phyloP scores from a whole-genome alignment of 352 stramenopile genomes.

The Phytophthora ohioensis region DNA sequence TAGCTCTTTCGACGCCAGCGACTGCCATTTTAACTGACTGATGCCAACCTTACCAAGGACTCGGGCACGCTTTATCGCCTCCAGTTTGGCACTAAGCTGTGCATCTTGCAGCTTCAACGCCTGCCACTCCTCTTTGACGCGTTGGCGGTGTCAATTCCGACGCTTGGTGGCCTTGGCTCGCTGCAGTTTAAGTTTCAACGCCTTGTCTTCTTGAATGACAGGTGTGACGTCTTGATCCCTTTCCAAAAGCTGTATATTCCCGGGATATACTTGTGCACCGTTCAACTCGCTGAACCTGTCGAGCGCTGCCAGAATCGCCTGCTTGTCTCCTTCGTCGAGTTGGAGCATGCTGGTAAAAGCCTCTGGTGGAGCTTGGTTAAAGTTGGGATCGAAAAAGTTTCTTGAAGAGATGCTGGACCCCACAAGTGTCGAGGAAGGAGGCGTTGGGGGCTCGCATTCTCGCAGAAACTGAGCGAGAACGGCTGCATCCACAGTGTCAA shows the following conservation, averaged over 20 bases:
- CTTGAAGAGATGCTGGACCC: not conserved
- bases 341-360: not conserved
- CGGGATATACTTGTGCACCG: too few species aligned
- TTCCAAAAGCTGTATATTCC: too few species aligned
- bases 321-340: slow-evolving; percentile 15
- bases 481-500: not conserved
- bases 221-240: not conserved
- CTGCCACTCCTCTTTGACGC: slow-evolving; percentile 22
- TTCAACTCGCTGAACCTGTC: not conserved
- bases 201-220: not conserved
- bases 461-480: slow-evolving; percentile 4
- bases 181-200: slow-evolving; percentile 10
- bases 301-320: slow-evolving; percentile 15
- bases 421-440: not conserved
- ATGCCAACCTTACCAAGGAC: not conserved
- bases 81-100: slow-evolving; percentile 5
- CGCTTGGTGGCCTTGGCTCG: slow-evolving; percentile 15
- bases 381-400: not conserved
- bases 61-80: slow-evolving; percentile 8
- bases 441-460: slow-evolving; percentile 1
- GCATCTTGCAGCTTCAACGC: slow-evolving; percentile 1
- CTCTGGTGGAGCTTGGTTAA: not conserved
- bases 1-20: slow-evolving; percentile 18
- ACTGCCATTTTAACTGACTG: slow-evolving; percentile 16
- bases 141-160: slow-evolving; percentile 17